Conservation (phyloP, 2,329 filamentous ascomycete species). For the Aureobasidium sp. region DNA sequence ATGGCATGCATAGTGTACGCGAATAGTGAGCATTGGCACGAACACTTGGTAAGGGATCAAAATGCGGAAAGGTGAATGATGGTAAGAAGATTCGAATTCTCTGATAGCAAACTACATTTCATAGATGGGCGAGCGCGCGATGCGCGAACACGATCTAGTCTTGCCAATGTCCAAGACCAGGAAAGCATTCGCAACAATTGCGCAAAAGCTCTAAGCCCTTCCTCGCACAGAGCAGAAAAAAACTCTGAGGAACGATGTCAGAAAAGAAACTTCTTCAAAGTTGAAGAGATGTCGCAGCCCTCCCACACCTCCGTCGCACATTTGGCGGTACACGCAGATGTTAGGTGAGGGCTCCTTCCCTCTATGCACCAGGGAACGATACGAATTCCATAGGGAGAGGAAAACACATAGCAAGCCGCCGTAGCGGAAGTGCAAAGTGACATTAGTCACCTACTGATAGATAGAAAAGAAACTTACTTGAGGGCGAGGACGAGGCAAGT, state of each 20-base stretch:
- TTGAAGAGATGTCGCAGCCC: slow-evolving; percentile 26
- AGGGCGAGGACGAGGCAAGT: background rate
- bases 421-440: slow-evolving; percentile 30
- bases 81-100: background rate
- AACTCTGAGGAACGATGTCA: background rate
- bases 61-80: no score
- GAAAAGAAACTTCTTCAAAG: background rate
- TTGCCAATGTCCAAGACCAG: slow-evolving; percentile 6
- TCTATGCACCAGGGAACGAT: slow-evolving; percentile 38
- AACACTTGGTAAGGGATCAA: no score
- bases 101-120: background rate
- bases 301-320: slow-evolving; percentile 36
- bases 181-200: background rate
- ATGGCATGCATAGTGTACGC: no score
- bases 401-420: slow-evolving; percentile 36
- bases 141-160: background rate
- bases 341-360: slow-evolving; percentile 31
- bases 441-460: slow-evolving; percentile 21
- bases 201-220: background rate
- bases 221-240: no score
- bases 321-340: slow-evolving; percentile 27
- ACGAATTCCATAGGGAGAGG: slow-evolving; percentile 28
- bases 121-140: background rate
- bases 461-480: slow-evolving; percentile 11
- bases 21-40: no score